These are phyloP conservation scores for Plasmodium coatneyi DNA, from an alignment of 169 alveolate genomes.

Conservation along the genomic window DNA sequence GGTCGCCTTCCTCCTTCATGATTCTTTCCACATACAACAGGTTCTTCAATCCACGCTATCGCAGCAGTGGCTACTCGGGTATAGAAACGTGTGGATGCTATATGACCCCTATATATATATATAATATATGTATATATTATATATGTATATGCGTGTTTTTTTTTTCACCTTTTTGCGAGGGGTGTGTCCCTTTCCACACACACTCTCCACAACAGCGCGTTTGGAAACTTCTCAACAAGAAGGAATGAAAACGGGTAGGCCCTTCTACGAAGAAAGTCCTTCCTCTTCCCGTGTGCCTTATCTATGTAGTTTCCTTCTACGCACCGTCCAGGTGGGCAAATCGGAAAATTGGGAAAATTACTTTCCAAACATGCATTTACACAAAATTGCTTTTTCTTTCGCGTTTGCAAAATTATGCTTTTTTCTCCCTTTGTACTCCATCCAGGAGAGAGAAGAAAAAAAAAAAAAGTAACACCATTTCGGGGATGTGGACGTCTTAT, in stretches of 20 bases:
- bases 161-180: not conserved
- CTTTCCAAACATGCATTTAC: not conserved
- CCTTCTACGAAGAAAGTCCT: not conserved
- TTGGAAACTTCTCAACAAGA: not conserved
- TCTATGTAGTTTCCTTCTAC: not conserved
- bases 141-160: not conserved
- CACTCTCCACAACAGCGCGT: not conserved
- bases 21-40: not conserved
- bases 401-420: not conserved
- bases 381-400: not conserved
- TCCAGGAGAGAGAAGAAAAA: not conserved
- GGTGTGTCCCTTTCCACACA: not conserved
- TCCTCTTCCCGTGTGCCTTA: not conserved
- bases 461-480: not conserved
- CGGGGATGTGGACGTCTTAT: not conserved
- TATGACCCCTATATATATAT: not conserved
- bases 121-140: too few relatives aligned
- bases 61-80: not conserved
- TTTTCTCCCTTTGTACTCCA: not conserved
- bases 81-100: not conserved
- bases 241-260: not conserved
- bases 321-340: not conserved
- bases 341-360: not conserved
- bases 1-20: slow-evolving; percentile 30
- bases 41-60: too few relatives aligned